A percentile compares a stretch with the other conserved stretches of the same genome.
Conservation (phyloP, 768 basidiomycete genomes). For the Fomitopsis serialis region DNA sequence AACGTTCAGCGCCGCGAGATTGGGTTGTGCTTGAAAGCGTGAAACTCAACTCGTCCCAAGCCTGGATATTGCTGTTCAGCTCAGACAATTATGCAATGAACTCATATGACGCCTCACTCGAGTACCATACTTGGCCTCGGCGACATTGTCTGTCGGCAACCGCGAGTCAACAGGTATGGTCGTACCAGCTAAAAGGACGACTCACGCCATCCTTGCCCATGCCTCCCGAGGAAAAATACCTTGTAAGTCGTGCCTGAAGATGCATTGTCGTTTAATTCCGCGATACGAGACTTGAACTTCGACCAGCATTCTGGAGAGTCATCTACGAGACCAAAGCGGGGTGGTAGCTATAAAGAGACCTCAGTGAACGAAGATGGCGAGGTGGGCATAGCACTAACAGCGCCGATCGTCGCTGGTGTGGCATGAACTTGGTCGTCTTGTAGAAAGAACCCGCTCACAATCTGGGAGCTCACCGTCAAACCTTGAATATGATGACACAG, state of each 20-base stretch:
- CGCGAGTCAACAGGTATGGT: background rate
- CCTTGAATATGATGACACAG: background rate
- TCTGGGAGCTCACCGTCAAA: conserved; percentile 2
- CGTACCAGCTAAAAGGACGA: background rate
- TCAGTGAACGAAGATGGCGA: background rate
- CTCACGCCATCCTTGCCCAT: conserved; percentile 73
- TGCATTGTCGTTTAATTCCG: conserved; percentile 40
- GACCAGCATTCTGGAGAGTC: conserved; percentile 43
- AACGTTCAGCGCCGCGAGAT: background rate
- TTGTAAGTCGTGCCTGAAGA: conserved; percentile 44
- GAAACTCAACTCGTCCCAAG: conserved; percentile 54
- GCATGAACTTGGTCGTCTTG: conserved; percentile 34
- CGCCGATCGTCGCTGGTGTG: conserved; percentile 20
- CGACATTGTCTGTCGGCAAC: conserved; percentile 55
- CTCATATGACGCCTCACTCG: conserved; percentile 20
- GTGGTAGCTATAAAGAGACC: conserved; percentile 37
- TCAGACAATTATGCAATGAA: background rate
- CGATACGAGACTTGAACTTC: conserved; percentile 36
- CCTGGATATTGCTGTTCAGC: conserved; percentile 22
- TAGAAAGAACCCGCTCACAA: conserved; percentile 36
- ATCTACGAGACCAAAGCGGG: conserved; percentile 57
- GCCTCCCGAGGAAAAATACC: conserved; percentile 59
- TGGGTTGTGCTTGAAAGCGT: too few species aligned
- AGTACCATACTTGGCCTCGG: conserved; percentile 49
- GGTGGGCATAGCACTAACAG: conserved; percentile 19